Evolutionary conservation across 331 rosid species (phyloP).

Genomic region (Ulmus americana): DNA sequence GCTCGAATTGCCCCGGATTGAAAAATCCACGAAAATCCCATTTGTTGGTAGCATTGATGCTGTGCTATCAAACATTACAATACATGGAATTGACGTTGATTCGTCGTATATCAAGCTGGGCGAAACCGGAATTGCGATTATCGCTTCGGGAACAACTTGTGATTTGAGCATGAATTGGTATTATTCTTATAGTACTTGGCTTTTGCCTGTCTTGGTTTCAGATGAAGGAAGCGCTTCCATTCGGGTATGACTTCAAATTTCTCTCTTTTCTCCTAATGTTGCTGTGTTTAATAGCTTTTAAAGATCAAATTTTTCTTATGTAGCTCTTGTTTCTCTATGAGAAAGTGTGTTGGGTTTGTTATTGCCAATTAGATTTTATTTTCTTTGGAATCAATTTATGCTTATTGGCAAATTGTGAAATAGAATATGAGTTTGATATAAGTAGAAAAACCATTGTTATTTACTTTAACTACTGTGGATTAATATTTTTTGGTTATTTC

Average conservation of each 20-base stretch:
- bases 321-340: slow-evolving; percentile 8
- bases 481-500: too few relatives aligned
- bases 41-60: slow-evolving; percentile 52
- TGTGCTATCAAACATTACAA: slow-evolving; percentile 51
- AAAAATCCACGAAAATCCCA: slow-evolving; percentile 47
- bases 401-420: too few relatives aligned
- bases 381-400: too few relatives aligned
- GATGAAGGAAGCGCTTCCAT: slow-evolving; percentile 66
- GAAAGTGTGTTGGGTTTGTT: neutral
- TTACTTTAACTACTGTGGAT: too few relatives aligned
- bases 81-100: slow-evolving; percentile 49
- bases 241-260: slow-evolving; percentile 37
- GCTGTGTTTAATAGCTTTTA: too few relatives aligned
- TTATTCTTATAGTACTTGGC: slow-evolving; percentile 65
- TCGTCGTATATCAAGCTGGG: slow-evolving; percentile 53
- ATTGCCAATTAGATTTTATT: neutral
- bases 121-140: slow-evolving; percentile 46
- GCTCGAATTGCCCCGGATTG: slow-evolving; percentile 47
- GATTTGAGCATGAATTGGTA: slow-evolving; percentile 70
- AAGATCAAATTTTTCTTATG: neutral
- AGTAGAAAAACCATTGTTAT: too few relatives aligned
- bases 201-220: slow-evolving; percentile 50
- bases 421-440: too few relatives aligned
- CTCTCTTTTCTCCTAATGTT: neutral
- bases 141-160: slow-evolving; percentile 65